These are phyloP conservation scores for Phlebopus sp. DNA, from an alignment of 1,284 basidiomycete genomes.

Conservation along the genomic window DNA sequence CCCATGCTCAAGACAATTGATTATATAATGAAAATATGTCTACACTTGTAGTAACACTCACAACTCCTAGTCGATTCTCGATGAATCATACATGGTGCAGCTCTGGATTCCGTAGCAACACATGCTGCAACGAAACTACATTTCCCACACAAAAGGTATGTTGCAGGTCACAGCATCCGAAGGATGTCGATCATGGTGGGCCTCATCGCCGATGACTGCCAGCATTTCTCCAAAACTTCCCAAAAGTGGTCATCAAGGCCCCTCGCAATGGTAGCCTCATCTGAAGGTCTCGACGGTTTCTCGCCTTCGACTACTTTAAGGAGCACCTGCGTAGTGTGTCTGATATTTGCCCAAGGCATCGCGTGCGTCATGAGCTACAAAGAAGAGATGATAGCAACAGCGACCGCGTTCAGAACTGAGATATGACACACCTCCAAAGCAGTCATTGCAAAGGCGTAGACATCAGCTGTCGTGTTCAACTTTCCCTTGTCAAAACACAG, in stretches of 20 bases:
- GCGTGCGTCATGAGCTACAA: slow-evolving; percentile 48
- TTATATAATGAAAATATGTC: too few species aligned
- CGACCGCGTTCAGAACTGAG: neutral
- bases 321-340: slow-evolving; percentile 48
- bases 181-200: slow-evolving; percentile 44
- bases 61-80: too few species aligned
- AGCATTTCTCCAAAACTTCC: slow-evolving; percentile 44
- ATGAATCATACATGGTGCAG: too few species aligned
- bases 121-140: too few species aligned
- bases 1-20: too few species aligned
- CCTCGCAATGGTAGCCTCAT: slow-evolving; percentile 33
- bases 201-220: slow-evolving; percentile 36
- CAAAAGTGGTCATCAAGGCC: slow-evolving; percentile 49
- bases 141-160: too few species aligned
- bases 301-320: slow-evolving; percentile 41
- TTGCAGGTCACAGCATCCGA: slow-evolving; percentile 13
- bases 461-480: slow-evolving; percentile 47
- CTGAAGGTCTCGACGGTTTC: slow-evolving; percentile 41
- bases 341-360: slow-evolving; percentile 46
- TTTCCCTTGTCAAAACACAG: slow-evolving; percentile 48
- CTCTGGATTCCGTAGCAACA: too few species aligned
- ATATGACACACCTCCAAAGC: slow-evolving; percentile 44
- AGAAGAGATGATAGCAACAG: neutral
- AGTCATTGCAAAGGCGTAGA: slow-evolving; percentile 56
- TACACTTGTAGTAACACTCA: too few species aligned